Percentiles rank a stretch among this genome's conserved stretches.
These are phyloP conservation scores for Camelina laxa DNA, from an alignment of 345 rosid species.

Conservation along the genomic window DNA sequence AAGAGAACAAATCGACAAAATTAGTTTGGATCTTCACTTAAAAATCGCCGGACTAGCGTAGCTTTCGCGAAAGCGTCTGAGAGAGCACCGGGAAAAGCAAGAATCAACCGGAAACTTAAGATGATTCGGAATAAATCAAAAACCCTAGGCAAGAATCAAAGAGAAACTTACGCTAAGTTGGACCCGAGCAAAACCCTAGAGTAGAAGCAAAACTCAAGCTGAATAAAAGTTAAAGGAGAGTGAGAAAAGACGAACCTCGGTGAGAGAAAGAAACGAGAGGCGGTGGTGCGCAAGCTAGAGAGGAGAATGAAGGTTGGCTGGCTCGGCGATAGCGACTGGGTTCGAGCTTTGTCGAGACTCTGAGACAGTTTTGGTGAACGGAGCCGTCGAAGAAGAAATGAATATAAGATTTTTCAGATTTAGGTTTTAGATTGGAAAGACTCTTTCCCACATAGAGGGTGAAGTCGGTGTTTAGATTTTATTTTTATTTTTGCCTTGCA, in stretches of 20 bases:
- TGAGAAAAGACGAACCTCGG: constrained; percentile 25
- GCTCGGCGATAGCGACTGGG: constrained; percentile 21
- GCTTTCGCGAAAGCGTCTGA: background rate
- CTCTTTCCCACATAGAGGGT: background rate
- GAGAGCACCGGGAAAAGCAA: background rate
- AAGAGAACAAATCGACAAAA: background rate
- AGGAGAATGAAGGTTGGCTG: background rate
- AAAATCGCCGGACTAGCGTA: background rate
- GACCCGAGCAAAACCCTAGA: constrained; percentile 10
- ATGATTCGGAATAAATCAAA: background rate
- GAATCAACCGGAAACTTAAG: background rate
- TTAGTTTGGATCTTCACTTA: background rate
- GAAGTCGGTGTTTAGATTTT: background rate
- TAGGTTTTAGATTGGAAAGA: constrained; percentile 28
- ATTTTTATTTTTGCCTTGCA: no score
- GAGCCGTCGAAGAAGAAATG: constrained; percentile 2
- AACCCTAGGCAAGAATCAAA: constrained; percentile 5
- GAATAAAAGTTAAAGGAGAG: background rate
- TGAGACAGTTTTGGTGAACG: constrained; percentile 19
- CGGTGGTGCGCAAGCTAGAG: background rate
- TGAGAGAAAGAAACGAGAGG: background rate
- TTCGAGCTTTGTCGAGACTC: constrained; percentile 16
- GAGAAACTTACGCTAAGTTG: background rate
- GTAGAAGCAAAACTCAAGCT: background rate
- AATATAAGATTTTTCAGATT: constrained; percentile 12